phyloP scores from a whole-genome alignment of 495 filamentous ascomycete genomes.

The Aspergillus bridgeri region DNA sequence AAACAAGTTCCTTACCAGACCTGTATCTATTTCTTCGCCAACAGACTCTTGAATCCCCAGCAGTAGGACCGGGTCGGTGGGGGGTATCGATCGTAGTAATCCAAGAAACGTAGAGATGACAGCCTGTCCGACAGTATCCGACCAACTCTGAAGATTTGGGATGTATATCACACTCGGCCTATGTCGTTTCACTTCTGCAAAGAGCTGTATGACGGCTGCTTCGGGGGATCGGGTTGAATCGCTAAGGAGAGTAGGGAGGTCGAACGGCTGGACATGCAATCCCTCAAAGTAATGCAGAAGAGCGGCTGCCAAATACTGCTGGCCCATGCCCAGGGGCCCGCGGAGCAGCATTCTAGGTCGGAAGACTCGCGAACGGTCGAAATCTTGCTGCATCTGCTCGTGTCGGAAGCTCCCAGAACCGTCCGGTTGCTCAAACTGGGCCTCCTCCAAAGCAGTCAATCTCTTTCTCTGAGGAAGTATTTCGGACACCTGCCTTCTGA shows the following conservation, averaged over 20 bases:
- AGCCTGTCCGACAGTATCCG: conserved; percentile 59
- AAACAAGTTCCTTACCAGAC: conserved; percentile 74
- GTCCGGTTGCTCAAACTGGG: conserved; percentile 82
- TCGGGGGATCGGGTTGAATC: conserved; percentile 73
- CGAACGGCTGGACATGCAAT: conserved; percentile 92
- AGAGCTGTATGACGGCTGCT: conserved; percentile 82
- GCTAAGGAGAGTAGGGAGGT: conserved; percentile 76
- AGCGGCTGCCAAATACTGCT: conserved; percentile 85
- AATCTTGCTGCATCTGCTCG: conserved; percentile 85
- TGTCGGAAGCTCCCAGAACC: conserved; percentile 77
- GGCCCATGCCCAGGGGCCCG: conserved; percentile 84
- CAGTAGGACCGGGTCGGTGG: conserved; percentile 84
- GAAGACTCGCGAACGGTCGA: conserved; percentile 85
- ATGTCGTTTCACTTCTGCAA: conserved; percentile 86
- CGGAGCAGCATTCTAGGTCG: conserved; percentile 79
- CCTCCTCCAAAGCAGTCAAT: conserved; percentile 87
- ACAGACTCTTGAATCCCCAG: conserved; percentile 73
- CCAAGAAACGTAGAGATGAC: conserved; percentile 76
- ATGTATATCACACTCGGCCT: conserved; percentile 97
- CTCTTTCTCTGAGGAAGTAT: conserved; percentile 80
- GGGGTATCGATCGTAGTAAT: conserved; percentile 70
- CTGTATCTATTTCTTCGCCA: conserved; percentile 51
- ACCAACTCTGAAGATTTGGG: conserved; percentile 86
- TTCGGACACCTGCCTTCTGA: conserved; percentile 64
- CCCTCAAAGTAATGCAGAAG: conserved; percentile 87